Evolutionary conservation across 2,329 filamentous ascomycete species (phyloP).

Genomic region (Lecanicillium sp.): DNA sequence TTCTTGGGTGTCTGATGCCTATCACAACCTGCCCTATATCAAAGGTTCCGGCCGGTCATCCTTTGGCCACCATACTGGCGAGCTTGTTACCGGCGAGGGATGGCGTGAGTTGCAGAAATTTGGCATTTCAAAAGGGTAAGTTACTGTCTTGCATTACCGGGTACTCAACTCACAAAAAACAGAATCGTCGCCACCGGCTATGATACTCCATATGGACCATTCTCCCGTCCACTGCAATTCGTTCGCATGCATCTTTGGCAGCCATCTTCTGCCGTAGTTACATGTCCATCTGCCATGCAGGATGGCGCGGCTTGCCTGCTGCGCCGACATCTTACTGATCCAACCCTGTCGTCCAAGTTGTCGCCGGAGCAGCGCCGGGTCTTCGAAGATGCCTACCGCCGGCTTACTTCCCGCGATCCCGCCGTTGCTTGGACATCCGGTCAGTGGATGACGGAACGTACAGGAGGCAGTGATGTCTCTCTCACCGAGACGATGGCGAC

Average conservation of each 20-base stretch:
- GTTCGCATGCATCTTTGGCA: constrained; percentile 49
- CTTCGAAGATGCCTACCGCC: constrained; percentile 42
- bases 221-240: constrained; percentile 52
- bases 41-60: constrained; percentile 47
- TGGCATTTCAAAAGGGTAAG: constrained; percentile 45
- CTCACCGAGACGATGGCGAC: constrained; percentile 56
- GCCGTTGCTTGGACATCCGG: constrained; percentile 57
- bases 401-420: constrained; percentile 43
- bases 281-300: constrained; percentile 60
- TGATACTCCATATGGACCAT: constrained; percentile 39
- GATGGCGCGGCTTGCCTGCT: constrained; percentile 51
- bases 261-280: constrained; percentile 49
- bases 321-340: constrained; percentile 30
- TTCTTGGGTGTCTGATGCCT: constrained; percentile 52
- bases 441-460: constrained; percentile 71
- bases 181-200: constrained; percentile 53
- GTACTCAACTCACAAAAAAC: background rate
- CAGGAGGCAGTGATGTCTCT: constrained; percentile 61
- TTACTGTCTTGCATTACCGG: no score
- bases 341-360: constrained; percentile 18
- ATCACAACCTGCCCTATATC: constrained; percentile 55
- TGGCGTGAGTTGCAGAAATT: constrained; percentile 56
- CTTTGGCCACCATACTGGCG: constrained; percentile 51
- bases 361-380: constrained; percentile 27
- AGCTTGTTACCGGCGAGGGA: constrained; percentile 56